Evolutionary conservation across 169 alveolate genomes (phyloP).

Genomic region (Eimeria zaria): DNA sequence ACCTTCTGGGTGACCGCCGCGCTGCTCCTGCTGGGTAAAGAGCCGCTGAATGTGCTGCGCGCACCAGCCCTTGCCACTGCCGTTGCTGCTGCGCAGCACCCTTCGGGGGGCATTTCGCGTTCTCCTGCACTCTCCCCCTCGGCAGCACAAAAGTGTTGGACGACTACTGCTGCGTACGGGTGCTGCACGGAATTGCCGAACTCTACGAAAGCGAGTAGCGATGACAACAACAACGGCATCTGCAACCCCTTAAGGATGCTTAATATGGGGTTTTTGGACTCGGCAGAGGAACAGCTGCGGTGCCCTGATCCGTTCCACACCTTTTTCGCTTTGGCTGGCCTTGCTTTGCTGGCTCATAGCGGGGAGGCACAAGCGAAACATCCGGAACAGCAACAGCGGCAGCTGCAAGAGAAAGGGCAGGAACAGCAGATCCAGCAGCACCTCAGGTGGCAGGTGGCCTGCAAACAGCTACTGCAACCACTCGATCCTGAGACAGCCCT

Average conservation of each 20-base stretch:
- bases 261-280: conserved; percentile 35
- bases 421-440: conserved; percentile 10
- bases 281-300: conserved; percentile 49
- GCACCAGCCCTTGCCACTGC: neutral
- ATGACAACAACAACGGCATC: conserved; percentile 4
- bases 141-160: conserved; percentile 13
- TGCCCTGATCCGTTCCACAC: conserved; percentile 89
- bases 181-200: neutral
- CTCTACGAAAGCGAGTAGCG: neutral
- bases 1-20: conserved; percentile 89
- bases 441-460: conserved; percentile 35
- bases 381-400: conserved; percentile 9
- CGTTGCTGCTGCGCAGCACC: conserved; percentile 60
- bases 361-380: neutral
- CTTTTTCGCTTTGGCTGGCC: conserved; percentile 88
- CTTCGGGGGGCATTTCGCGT: conserved; percentile 82
- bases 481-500: conserved; percentile 63
- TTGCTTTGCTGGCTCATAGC: conserved; percentile 75
- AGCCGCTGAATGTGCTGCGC: conserved; percentile 6
- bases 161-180: neutral
- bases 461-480: conserved; percentile 34
- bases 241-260: conserved; percentile 34
- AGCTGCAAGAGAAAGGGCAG: neutral
- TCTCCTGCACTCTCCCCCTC: neutral
- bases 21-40: conserved; percentile 81